These are phyloP conservation scores for Phytophthora vignae DNA, from an alignment of 352 stramenopile genomes.

Conservation along the genomic window DNA sequence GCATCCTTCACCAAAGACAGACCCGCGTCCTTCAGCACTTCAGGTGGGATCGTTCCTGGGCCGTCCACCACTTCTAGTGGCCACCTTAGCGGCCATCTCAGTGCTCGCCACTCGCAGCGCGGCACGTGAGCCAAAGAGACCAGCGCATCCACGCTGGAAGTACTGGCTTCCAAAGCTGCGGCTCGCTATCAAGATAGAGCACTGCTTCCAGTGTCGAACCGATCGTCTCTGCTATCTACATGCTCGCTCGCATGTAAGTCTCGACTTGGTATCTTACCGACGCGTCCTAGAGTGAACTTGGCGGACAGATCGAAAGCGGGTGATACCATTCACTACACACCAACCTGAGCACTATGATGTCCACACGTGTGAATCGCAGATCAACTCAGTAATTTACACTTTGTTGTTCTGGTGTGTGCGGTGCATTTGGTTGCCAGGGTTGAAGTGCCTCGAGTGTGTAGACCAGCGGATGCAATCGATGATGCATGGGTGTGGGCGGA, in stretches of 20 bases:
- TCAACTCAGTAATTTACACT: no score
- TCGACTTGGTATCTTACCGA: background rate
- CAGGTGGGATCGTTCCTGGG: slow-evolving; percentile 17
- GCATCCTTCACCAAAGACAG: slow-evolving; percentile 33
- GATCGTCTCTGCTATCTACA: background rate
- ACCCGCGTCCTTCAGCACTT: slow-evolving; percentile 26
- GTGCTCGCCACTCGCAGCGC: slow-evolving; percentile 1
- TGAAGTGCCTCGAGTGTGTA: background rate
- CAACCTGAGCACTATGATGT: background rate
- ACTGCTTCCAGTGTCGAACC: background rate
- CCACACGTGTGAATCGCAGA: background rate
- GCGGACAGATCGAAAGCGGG: background rate
- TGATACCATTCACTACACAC: background rate
- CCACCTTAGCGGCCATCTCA: slow-evolving; percentile 6
- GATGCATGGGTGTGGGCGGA: background rate
- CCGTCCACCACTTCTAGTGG: slow-evolving; percentile 6
- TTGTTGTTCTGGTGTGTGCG: no score
- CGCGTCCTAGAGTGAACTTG: background rate
- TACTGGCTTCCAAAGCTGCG: background rate
- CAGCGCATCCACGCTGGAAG: background rate
- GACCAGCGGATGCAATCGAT: background rate
- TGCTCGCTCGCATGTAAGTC: no score
- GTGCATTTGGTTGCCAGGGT: background rate
- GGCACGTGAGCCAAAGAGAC: slow-evolving; percentile 6
- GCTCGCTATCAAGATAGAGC: no score